phyloP scores from a whole-genome alignment of 768 basidiomycete species.

The Ramaria sp. region DNA sequence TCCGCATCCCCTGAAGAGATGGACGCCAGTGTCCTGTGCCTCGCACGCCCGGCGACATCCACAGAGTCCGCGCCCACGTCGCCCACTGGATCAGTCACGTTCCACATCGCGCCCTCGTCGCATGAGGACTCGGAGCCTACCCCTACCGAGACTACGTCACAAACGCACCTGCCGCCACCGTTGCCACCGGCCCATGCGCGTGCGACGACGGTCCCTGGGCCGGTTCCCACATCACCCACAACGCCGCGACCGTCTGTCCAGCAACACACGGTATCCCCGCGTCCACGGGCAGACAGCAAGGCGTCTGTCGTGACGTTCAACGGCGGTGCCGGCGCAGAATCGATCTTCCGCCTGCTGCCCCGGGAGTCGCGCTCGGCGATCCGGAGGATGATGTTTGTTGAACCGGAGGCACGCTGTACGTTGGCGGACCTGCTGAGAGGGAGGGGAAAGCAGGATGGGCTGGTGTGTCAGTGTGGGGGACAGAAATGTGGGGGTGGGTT shows the following conservation, averaged over 20 bases:
- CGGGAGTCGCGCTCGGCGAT: slow-evolving; percentile 85
- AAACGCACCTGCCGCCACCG: background rate
- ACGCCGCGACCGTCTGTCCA: background rate
- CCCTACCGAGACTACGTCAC: too few species aligned
- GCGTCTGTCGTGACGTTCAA: background rate
- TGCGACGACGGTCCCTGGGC: background rate
- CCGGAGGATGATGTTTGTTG: slow-evolving; percentile 88
- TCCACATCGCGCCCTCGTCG: background rate
- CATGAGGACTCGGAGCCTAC: background rate
- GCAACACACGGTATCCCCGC: background rate
- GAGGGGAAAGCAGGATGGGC: slow-evolving; percentile 56
- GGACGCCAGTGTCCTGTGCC: slow-evolving; percentile 66
- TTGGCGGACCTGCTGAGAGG: slow-evolving; percentile 86
- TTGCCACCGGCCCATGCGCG: background rate
- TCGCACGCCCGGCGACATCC: slow-evolving; percentile 66
- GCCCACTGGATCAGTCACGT: slow-evolving; percentile 5
- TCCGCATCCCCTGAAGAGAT: slow-evolving; percentile 39
- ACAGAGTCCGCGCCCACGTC: slow-evolving; percentile 55
- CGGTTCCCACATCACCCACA: slow-evolving; percentile 4
- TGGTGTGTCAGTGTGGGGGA: slow-evolving; percentile 70
- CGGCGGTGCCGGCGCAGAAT: slow-evolving; percentile 67
- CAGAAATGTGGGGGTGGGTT: slow-evolving; percentile 28
- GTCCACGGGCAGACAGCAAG: slow-evolving; percentile 1
- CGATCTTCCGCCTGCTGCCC: slow-evolving; percentile 91
- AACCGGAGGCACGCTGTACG: slow-evolving; percentile 82